phyloP scores from a whole-genome alignment of 306 rosid genomes.

The Luffa acutangula region DNA sequence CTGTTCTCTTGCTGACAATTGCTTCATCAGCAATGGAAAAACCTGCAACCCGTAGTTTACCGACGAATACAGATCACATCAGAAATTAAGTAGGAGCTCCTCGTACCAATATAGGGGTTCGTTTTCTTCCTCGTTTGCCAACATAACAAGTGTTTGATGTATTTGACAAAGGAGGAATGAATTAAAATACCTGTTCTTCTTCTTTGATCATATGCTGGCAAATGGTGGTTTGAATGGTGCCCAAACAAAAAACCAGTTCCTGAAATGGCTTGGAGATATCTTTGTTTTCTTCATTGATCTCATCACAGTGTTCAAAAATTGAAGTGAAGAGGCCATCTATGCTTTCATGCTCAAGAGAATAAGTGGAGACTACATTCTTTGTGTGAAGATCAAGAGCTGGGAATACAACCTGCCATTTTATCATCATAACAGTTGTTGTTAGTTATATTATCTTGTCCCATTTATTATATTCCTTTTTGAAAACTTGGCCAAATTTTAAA shows the following conservation, averaged over 20 bases:
- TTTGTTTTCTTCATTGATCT: constrained; percentile 26
- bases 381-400: constrained; percentile 54
- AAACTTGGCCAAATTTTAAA: background rate
- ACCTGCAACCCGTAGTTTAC: constrained; percentile 35
- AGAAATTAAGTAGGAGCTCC: background rate
- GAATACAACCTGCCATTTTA: constrained; percentile 57
- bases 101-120: background rate
- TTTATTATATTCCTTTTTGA: background rate
- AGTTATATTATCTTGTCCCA: background rate
- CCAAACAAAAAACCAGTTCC: constrained; percentile 59
- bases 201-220: constrained; percentile 82
- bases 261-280: constrained; percentile 43
- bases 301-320: constrained; percentile 42
- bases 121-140: background rate
- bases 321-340: constrained; percentile 46
- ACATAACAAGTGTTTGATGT: too few relatives aligned
- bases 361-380: constrained; percentile 55
- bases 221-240: constrained; percentile 43
- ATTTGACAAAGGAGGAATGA: background rate
- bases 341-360: constrained; percentile 66
- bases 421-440: background rate
- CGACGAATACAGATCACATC: background rate
- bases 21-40: constrained; percentile 64
- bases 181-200: constrained; percentile 63
- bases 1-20: constrained; percentile 55